These are phyloP conservation scores for Apiotrichum veenhuisii DNA, from an alignment of 1,284 basidiomycete genomes.

Conservation along the genomic window DNA sequence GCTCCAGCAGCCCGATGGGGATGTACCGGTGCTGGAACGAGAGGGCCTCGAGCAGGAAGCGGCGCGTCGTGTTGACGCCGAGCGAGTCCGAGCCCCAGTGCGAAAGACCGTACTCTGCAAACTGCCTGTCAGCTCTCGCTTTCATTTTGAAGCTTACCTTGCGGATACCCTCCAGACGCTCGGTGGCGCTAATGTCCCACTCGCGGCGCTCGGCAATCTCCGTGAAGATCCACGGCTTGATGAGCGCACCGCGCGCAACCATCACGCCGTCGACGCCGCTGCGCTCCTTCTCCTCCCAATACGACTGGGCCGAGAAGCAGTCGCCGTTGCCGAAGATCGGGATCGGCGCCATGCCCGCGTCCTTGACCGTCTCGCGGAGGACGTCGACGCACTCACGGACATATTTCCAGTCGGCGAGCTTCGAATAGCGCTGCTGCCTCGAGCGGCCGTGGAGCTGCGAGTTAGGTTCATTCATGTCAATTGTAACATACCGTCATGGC, in stretches of 20 bases:
- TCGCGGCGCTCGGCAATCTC: conserved; percentile 88
- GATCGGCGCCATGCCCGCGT: conserved; percentile 71
- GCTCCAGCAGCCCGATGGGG: conserved; percentile 88
- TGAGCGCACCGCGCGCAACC: conserved; percentile 89
- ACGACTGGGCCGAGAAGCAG: conserved; percentile 71
- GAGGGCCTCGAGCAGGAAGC: conserved; percentile 91
- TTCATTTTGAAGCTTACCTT: conserved; percentile 54
- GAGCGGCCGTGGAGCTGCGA: conserved; percentile 84
- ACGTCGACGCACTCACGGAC: conserved; percentile 80
- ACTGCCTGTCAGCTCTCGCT: conserved; percentile 51
- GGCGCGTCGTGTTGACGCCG: conserved; percentile 85
- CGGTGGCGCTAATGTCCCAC: conserved; percentile 90
- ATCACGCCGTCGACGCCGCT: conserved; percentile 90
- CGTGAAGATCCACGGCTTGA: conserved; percentile 94
- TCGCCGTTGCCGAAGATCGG: conserved; percentile 97
- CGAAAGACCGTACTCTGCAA: conserved; percentile 69
- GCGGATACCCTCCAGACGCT: conserved; percentile 80
- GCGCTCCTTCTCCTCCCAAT: conserved; percentile 64
- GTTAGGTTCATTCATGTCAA: background rate
- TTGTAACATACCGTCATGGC: conserved; percentile 66
- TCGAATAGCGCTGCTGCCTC: conserved; percentile 82
- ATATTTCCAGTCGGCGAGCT: conserved; percentile 82
- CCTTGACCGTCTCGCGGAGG: conserved; percentile 71
- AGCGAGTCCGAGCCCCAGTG: conserved; percentile 80
- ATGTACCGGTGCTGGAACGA: conserved; percentile 94